phyloP scores from a whole-genome alignment of 495 filamentous ascomycete genomes.

The Podospora conica region DNA sequence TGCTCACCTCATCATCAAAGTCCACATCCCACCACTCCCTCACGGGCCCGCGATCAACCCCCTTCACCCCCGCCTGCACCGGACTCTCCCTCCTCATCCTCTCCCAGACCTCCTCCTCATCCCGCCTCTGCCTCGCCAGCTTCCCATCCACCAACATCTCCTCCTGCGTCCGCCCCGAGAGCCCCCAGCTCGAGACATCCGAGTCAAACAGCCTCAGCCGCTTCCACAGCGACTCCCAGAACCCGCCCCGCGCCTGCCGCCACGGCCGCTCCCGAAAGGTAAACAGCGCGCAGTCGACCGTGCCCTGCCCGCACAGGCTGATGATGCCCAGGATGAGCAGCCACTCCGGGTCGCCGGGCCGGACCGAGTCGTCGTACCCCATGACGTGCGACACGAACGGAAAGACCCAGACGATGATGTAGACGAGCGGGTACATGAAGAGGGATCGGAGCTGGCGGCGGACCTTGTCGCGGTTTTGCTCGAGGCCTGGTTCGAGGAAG shows the following conservation, averaged over 20 bases:
- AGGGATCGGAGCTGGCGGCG: constrained; percentile 60
- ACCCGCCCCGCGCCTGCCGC: constrained; percentile 48
- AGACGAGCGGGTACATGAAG: constrained; percentile 66
- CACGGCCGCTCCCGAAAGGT: constrained; percentile 61
- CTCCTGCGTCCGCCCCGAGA: constrained; percentile 35
- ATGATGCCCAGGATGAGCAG: constrained; percentile 51
- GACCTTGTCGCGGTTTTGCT: constrained; percentile 47
- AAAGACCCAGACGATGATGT: constrained; percentile 66
- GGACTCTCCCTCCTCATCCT: neutral
- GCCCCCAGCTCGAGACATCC: constrained; percentile 11
- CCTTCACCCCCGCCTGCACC: neutral
- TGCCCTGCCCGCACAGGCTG: constrained; percentile 54
- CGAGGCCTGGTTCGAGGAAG: constrained; percentile 22
- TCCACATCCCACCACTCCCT: constrained; percentile 24
- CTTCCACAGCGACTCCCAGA: constrained; percentile 32
- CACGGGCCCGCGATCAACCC: neutral
- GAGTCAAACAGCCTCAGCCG: constrained; percentile 14
- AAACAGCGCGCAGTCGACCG: constrained; percentile 63
- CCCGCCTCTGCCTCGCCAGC: constrained; percentile 37
- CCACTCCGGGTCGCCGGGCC: constrained; percentile 42
- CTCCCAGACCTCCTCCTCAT: constrained; percentile 34
- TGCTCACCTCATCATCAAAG: neutral
- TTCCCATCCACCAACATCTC: constrained; percentile 42
- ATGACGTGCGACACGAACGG: constrained; percentile 59
- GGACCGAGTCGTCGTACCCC: constrained; percentile 47